phyloP scores from a whole-genome alignment of 1,284 basidiomycete species.

The Sphaerobolus stellatus region DNA sequence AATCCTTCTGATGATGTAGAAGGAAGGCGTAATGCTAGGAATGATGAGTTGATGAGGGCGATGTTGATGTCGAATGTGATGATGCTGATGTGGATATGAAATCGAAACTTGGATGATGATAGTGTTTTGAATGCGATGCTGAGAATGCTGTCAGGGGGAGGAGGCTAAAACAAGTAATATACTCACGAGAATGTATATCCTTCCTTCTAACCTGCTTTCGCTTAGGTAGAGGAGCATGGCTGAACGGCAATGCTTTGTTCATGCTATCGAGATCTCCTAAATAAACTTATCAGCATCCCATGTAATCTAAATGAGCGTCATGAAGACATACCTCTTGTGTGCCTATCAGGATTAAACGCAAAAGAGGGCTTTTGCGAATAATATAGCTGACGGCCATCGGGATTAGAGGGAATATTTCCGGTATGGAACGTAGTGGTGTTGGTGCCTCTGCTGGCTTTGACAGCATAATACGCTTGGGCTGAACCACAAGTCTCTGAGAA shows the following conservation, averaged over 20 bases:
- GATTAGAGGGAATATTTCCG: background rate
- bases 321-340: background rate
- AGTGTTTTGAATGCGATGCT: too few relatives aligned
- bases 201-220: background rate
- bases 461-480: slow-evolving; percentile 3
- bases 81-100: too few relatives aligned
- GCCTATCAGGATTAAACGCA: background rate
- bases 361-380: background rate
- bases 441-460: background rate
- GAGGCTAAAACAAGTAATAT: too few relatives aligned
- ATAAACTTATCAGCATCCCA: background rate
- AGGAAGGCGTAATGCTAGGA: too few relatives aligned
- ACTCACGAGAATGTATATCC: too few relatives aligned
- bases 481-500: slow-evolving; percentile 8
- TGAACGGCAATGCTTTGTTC: slow-evolving; percentile 4
- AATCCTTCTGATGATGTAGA: too few relatives aligned
- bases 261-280: slow-evolving; percentile 3
- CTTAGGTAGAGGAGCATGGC: background rate
- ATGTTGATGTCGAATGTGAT: too few relatives aligned
- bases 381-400: slow-evolving; percentile 1
- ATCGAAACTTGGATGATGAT: too few relatives aligned
- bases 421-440: background rate
- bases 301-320: background rate
- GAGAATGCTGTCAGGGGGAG: too few relatives aligned
- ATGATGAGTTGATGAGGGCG: too few relatives aligned